phyloP scores from a whole-genome alignment of 169 alveolate genomes.

The Plasmodium relictum region DNA sequence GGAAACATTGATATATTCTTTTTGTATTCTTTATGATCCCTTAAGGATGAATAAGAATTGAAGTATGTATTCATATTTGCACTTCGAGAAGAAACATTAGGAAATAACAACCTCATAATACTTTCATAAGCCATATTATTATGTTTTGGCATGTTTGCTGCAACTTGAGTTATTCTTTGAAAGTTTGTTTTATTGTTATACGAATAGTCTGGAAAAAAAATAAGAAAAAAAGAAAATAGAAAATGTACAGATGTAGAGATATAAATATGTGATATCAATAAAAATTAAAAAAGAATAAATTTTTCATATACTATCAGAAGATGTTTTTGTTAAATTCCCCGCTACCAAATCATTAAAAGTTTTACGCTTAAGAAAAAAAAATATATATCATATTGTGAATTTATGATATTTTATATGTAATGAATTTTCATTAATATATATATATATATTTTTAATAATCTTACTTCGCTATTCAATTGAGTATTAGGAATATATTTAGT shows the following conservation, averaged over 20 bases:
- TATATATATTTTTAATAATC: background rate
- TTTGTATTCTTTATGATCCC: constrained; percentile 21
- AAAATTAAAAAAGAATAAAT: no score
- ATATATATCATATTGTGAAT: background rate
- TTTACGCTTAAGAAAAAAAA: constrained; percentile 3
- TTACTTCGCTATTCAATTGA: constrained; percentile 22
- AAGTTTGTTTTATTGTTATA: background rate
- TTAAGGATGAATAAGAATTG: background rate
- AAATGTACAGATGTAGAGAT: background rate
- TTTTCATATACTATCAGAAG: constrained; percentile 36
- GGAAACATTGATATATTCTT: constrained; percentile 32
- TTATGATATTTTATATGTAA: background rate
- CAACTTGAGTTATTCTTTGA: background rate
- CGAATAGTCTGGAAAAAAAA: background rate
- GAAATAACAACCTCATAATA: constrained; percentile 66
- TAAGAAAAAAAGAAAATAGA: background rate
- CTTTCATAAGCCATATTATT: constrained; percentile 57
- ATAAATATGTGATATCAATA: background rate
- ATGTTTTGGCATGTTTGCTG: background rate
- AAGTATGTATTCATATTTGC: background rate
- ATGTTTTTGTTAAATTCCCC: background rate
- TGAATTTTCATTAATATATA: background rate
- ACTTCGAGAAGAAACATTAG: constrained; percentile 30
- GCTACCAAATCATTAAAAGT: constrained; percentile 4
- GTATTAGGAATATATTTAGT: constrained; percentile 70